Evolutionary conservation across 306 rosid genomes (phyloP).

Genomic region (Gastrolobium bilobum): DNA sequence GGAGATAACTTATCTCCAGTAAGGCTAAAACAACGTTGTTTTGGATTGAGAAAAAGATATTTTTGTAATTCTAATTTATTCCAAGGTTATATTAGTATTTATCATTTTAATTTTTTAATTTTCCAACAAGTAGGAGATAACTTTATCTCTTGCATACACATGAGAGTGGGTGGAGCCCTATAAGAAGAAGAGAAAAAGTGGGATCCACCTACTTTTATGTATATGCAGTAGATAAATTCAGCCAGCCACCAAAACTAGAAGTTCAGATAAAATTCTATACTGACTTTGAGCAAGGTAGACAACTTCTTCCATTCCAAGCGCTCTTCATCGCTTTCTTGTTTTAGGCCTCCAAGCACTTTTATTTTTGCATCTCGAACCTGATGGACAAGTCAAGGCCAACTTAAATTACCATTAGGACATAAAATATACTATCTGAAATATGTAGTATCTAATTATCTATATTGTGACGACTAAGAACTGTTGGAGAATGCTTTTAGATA

Average conservation of each 20-base stretch:
- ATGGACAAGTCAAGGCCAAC: slow-evolving; percentile 47
- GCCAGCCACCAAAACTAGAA: slow-evolving; percentile 39
- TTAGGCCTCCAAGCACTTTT: slow-evolving; percentile 76
- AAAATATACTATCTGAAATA: slow-evolving; percentile 34
- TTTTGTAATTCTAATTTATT: too few species aligned
- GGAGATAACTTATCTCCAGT: too few species aligned
- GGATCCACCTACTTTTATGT: too few species aligned
- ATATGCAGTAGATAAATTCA: too few species aligned
- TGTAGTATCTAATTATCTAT: not conserved
- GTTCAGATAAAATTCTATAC: slow-evolving; percentile 21
- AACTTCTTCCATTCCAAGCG: slow-evolving; percentile 75
- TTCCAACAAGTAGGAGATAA: too few species aligned
- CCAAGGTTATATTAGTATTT: too few species aligned
- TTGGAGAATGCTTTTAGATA: slow-evolving; percentile 22
- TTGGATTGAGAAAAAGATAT: too few species aligned
- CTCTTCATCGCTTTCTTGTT: slow-evolving; percentile 81
- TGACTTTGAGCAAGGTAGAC: slow-evolving; percentile 77
- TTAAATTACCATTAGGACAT: slow-evolving; percentile 36
- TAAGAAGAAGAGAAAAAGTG: too few species aligned
- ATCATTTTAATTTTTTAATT: too few species aligned
- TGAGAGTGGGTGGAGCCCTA: too few species aligned
- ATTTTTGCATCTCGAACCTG: slow-evolving; percentile 92
- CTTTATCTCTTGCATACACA: too few species aligned
- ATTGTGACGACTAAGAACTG: not conserved
- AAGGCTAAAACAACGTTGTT: too few species aligned